Evolutionary conservation across 1,284 basidiomycete species (phyloP), one percentile per base, ranked within the genome.

Genomic region (Nidula niveotomentosa): DNA sequence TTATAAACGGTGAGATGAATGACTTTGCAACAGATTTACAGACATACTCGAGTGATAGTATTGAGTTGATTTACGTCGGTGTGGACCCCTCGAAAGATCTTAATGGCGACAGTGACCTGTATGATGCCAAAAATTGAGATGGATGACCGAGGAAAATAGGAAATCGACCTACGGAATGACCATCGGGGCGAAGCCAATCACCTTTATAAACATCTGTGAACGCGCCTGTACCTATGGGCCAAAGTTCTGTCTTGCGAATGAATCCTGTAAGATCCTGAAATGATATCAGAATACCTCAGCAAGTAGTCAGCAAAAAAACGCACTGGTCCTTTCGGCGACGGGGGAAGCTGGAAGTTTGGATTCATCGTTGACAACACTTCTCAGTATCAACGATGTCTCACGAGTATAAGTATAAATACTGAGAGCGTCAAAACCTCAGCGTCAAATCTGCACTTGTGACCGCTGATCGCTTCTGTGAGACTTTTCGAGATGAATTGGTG

Each of bases 281-380:
- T 3, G 39, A 41, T 41, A 41, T 12, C 2, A 41, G 12, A 41
- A 2, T 15, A 41, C 5, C 39, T 12, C 10, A 12, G 39, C 15
- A 41, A 41, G 39, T 41, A 5, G 39, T 46, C 18, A 46, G 7
- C 13, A 23, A 23, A 67, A 61, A 52, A 60, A 58, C 6, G 60
- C 60, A 36, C 56, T 55, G 23, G 23, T 23, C 4, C 23, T 2
- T 4, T 23, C 2, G 23, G 4, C 23, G 4, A 23, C 23, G 23
- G 23, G 23, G 4, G 23, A n/a, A n/a, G n/a, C n/a, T n/a, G n/a
- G n/a, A n/a, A n/a, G n/a, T n/a, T n/a, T n/a, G n/a, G n/a, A n/a
- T n/a, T n/a, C n/a, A n/a, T n/a, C n/a, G n/a, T n/a, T n/a, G n/a
- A n/a, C n/a, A n/a, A n/a, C n/a, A n/a, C n/a, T n/a, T n/a, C n/a